phyloP scores from a whole-genome alignment of 805 yeast genomes.

The Spathaspora sp. region DNA sequence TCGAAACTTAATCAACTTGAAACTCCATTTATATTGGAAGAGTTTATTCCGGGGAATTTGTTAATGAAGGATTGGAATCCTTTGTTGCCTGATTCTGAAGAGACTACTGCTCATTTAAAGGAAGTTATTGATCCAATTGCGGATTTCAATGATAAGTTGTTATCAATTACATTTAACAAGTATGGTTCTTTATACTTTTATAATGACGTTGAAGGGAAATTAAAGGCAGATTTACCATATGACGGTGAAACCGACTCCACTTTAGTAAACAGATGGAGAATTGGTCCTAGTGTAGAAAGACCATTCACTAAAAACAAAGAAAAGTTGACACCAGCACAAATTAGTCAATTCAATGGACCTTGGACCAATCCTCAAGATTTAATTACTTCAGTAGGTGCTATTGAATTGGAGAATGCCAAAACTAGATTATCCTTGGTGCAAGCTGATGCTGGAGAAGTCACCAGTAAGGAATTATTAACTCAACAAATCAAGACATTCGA shows the following conservation, averaged over 20 bases:
- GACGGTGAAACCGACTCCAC: conserved; percentile 57
- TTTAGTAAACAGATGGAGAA: conserved; percentile 70
- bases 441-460: conserved; percentile 47
- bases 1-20: conserved; percentile 59
- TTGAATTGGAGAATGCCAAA: conserved; percentile 62
- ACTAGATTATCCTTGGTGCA: conserved; percentile 52
- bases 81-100: conserved; percentile 48
- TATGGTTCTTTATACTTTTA: conserved; percentile 83
- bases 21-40: conserved; percentile 78
- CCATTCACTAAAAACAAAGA: conserved; percentile 69
- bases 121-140: conserved; percentile 70
- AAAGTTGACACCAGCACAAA: conserved; percentile 46
- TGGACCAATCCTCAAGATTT: conserved; percentile 68
- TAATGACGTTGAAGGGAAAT: conserved; percentile 53
- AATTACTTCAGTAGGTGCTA: conserved; percentile 57
- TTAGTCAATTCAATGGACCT: conserved; percentile 67
- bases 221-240: conserved; percentile 46
- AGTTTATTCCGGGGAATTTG: conserved; percentile 71
- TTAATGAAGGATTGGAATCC: conserved; percentile 94
- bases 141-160: conserved; percentile 56
- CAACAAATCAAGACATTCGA: conserved; percentile 60
- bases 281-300: conserved; percentile 87
- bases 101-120: conserved; percentile 47
- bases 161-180: conserved; percentile 58
- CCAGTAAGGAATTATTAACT: conserved; percentile 39